Conservation (phyloP, 441 rosid genomes). For the Syzygium malaccense region DNA sequence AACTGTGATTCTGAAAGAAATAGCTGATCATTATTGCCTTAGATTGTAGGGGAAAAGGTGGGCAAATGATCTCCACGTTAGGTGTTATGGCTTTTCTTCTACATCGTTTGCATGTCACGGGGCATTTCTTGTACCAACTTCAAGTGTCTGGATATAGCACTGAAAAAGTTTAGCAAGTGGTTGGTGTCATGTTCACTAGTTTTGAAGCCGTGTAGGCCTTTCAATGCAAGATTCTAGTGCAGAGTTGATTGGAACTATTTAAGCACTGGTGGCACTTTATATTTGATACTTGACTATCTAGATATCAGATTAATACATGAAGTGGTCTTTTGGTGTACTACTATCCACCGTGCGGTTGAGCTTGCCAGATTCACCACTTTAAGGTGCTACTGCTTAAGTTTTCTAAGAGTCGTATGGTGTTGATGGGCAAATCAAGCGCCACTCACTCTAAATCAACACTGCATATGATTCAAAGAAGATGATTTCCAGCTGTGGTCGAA, state of each 20-base stretch:
- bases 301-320: background rate
- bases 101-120: background rate
- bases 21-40: background rate
- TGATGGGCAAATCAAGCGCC: background rate
- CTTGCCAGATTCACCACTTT: background rate
- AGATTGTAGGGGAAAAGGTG: background rate
- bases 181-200: background rate
- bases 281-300: background rate
- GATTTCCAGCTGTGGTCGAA: background rate
- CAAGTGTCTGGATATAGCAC: background rate
- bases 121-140: background rate
- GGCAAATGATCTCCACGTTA: background rate
- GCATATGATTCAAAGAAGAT: background rate
- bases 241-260: background rate
- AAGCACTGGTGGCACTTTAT: background rate
- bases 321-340: background rate
- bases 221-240: background rate
- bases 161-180: background rate
- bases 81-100: background rate
- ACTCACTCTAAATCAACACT: background rate
- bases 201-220: background rate
- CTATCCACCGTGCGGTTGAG: background rate
- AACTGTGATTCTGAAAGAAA: background rate
- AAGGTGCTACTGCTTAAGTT: background rate
- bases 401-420: background rate